These are phyloP conservation scores for Basidioascus undulatus DNA, from an alignment of 768 basidiomycete genomes.

Conservation along the genomic window DNA sequence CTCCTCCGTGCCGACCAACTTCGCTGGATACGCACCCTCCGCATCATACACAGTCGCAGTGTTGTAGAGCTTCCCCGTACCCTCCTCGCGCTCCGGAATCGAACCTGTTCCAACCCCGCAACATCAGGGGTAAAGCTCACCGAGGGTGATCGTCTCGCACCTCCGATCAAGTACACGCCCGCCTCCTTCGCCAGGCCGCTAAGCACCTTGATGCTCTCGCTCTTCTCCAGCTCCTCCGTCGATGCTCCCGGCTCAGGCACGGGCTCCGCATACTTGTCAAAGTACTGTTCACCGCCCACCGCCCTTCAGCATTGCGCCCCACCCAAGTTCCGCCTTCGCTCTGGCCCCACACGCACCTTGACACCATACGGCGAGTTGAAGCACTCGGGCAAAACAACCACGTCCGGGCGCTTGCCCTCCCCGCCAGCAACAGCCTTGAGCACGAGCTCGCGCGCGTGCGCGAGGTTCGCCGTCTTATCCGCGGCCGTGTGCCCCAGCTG, in stretches of 20 bases:
- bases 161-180: slow-evolving; percentile 77
- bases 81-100: slow-evolving; percentile 57
- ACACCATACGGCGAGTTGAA: slow-evolving; percentile 73
- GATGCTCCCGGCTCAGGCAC: too few species aligned
- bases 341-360: too few species aligned
- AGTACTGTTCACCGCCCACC: too few species aligned
- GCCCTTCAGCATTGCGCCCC: too few species aligned
- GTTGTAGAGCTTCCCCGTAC: slow-evolving; percentile 53
- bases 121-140: too few species aligned
- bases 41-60: slow-evolving; percentile 75
- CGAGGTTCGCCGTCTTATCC: slow-evolving; percentile 52
- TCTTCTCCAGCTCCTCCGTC: too few species aligned
- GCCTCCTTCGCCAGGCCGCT: slow-evolving; percentile 54
- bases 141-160: too few species aligned
- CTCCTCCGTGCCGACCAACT: slow-evolving; percentile 28
- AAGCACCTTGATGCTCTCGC: slow-evolving; percentile 60
- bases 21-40: slow-evolving; percentile 13
- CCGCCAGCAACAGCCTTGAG: slow-evolving; percentile 32
- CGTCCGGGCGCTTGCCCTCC: slow-evolving; percentile 34
- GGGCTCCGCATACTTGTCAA: slow-evolving; percentile 65
- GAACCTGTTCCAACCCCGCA: too few species aligned
- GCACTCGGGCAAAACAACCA: slow-evolving; percentile 73
- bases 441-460: slow-evolving; percentile 52
- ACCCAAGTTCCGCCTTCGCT: too few species aligned
- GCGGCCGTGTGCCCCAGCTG: slow-evolving; percentile 56